phyloP scores from a whole-genome alignment of 202 grass and related monocot genomes.

The Zizania palustris region DNA sequence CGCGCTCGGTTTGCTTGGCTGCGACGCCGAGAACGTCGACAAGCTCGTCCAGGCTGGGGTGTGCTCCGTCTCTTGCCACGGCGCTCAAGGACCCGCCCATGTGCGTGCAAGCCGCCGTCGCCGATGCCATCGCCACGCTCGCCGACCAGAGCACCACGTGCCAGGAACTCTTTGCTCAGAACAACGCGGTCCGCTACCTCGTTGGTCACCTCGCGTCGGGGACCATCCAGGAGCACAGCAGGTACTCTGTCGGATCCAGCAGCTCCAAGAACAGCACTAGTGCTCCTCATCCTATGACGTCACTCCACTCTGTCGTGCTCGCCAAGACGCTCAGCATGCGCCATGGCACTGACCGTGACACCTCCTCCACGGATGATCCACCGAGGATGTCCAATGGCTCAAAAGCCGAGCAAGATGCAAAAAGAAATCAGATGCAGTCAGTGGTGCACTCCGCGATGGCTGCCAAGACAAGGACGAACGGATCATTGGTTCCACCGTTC shows the following conservation, averaged over 20 bases:
- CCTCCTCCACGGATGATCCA: neutral
- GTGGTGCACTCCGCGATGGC: constrained; percentile 69
- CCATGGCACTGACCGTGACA: constrained; percentile 2
- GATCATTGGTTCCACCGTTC: constrained; percentile 15
- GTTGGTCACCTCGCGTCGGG: constrained; percentile 71
- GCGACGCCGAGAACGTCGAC: constrained; percentile 56
- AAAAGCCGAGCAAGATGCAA: constrained; percentile 11
- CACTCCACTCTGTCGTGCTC: constrained; percentile 60
- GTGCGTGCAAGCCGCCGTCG: constrained; percentile 59
- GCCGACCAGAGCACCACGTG: constrained; percentile 45
- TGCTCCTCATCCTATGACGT: constrained; percentile 32
- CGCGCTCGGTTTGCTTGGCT: constrained; percentile 60
- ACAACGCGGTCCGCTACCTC: constrained; percentile 59
- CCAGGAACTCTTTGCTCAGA: constrained; percentile 70
- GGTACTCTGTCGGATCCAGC: constrained; percentile 54
- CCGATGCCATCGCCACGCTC: constrained; percentile 60
- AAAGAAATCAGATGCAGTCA: constrained; percentile 62
- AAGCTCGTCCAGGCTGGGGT: constrained; percentile 60
- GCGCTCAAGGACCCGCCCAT: constrained; percentile 72
- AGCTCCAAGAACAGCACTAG: constrained; percentile 37
- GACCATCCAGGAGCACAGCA: constrained; percentile 82
- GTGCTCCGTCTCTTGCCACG: constrained; percentile 57
- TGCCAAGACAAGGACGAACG: constrained; percentile 46
- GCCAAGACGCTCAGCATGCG: constrained; percentile 70
- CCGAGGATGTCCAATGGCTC: constrained; percentile 9